phyloP scores from a whole-genome alignment of 2,329 filamentous ascomycete species.

The Lasiodiplodia hormozganensis region DNA sequence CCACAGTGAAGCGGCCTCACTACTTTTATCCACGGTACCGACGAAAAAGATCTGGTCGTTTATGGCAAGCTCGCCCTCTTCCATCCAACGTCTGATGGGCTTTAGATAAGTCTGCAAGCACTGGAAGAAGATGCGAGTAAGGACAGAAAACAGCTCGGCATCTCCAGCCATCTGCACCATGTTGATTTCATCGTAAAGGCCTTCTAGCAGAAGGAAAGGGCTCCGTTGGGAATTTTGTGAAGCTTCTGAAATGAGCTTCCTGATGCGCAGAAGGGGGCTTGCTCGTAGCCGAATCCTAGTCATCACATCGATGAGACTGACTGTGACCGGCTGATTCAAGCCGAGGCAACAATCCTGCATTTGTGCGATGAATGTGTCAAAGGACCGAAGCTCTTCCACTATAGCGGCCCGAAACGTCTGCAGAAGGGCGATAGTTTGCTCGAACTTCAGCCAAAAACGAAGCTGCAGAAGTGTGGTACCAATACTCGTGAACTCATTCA shows the following conservation, averaged over 20 bases:
- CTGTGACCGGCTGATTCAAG: constrained; percentile 59
- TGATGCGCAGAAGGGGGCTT: constrained; percentile 65
- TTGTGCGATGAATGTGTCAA: constrained; percentile 65
- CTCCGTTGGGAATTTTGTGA: constrained; percentile 39
- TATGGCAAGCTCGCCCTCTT: constrained; percentile 71
- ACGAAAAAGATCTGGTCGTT: constrained; percentile 80
- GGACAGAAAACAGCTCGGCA: constrained; percentile 64
- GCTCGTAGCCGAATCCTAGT: constrained; percentile 63
- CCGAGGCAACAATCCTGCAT: constrained; percentile 68
- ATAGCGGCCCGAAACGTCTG: constrained; percentile 75
- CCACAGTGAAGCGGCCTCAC: constrained; percentile 75
- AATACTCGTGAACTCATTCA: constrained; percentile 55
- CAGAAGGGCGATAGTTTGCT: constrained; percentile 52
- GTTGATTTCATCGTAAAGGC: constrained; percentile 74
- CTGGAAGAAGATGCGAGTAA: constrained; percentile 76
- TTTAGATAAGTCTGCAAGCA: constrained; percentile 84
- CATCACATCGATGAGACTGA: constrained; percentile 72
- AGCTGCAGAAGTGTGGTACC: constrained; percentile 57
- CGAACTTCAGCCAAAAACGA: constrained; percentile 54
- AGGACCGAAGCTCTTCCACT: constrained; percentile 60
- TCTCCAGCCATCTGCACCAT: constrained; percentile 74
- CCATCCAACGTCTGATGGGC: constrained; percentile 85
- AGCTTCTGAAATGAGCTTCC: constrained; percentile 61
- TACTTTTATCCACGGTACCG: constrained; percentile 61
- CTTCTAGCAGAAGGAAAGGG: constrained; percentile 78